phyloP scores from a whole-genome alignment of 768 basidiomycete species.

The Lactifluus volemus region DNA sequence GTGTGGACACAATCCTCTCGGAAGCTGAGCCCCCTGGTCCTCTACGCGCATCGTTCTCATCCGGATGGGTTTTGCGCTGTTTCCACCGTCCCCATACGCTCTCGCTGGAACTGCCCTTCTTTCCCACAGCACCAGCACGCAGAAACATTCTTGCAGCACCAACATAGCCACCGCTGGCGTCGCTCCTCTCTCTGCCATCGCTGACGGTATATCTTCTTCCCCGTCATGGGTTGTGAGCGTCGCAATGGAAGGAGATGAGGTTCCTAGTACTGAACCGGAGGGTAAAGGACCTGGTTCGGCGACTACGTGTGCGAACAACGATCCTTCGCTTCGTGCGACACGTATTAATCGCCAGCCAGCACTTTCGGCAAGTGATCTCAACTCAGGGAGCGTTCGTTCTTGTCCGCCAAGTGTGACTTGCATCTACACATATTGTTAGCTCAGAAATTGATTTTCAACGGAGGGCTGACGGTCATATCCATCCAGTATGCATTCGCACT shows the following conservation, averaged over 20 bases:
- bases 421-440: constrained; percentile 37
- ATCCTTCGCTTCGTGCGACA: constrained; percentile 49
- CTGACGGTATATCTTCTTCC: constrained; percentile 15
- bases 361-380: constrained; percentile 40
- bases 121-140: constrained; percentile 7
- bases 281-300: constrained; percentile 56
- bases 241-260: background rate
- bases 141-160: constrained; percentile 13
- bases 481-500: constrained; percentile 62
- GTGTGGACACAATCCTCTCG: constrained; percentile 3
- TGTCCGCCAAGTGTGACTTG: constrained; percentile 58
- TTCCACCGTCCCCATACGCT: constrained; percentile 15
- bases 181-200: constrained; percentile 9
- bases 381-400: constrained; percentile 58
- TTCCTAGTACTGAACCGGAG: background rate
- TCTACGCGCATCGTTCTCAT: constrained; percentile 14
- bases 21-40: background rate
- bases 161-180: constrained; percentile 19
- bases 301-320: constrained; percentile 62
- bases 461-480: constrained; percentile 48
- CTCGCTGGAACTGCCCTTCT: constrained; percentile 7
- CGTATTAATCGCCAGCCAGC: constrained; percentile 56
- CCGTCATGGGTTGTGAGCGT: background rate
- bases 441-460: background rate
- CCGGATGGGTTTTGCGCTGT: constrained; percentile 5